Conservation (phyloP, 805 yeast species). For the Starmerella sp. region DNA sequence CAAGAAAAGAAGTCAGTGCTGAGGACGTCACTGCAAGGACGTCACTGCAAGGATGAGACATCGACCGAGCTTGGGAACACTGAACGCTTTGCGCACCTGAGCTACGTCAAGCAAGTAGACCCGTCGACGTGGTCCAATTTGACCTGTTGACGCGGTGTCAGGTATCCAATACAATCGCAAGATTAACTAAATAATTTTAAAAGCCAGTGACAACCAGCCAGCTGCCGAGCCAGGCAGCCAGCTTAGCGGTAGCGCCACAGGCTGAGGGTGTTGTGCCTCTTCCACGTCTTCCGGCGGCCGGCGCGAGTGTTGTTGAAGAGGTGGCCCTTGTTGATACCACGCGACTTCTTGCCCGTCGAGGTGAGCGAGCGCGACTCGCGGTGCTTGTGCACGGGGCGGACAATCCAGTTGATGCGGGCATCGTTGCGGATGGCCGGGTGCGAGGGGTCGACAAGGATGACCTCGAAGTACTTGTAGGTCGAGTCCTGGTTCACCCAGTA, state of each 20-base stretch:
- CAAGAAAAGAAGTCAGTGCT: too few species aligned
- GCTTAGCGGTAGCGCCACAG: constrained; percentile 98
- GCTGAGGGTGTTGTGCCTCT: constrained; percentile 95
- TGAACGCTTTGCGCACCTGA: too few species aligned
- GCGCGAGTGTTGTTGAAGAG: constrained; percentile 94
- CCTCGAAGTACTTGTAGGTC: constrained; percentile 98
- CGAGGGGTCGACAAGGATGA: constrained; percentile 91
- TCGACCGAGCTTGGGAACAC: too few species aligned
- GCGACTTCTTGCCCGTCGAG: constrained; percentile 94
- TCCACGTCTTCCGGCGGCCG: constrained; percentile 99
- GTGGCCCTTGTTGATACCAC: constrained; percentile 99
- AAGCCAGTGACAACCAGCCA: neutral
- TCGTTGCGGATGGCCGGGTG: constrained; percentile 99
- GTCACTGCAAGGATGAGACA: too few species aligned
- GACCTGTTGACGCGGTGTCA: neutral
- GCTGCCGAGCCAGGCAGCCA: neutral
- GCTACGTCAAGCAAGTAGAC: too few species aligned
- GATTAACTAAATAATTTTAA: constrained; percentile 3
- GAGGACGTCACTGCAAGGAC: too few species aligned
- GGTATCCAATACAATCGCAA: neutral
- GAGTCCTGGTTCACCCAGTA: constrained; percentile 99
- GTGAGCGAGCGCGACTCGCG: constrained; percentile 99
- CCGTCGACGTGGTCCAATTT: too few species aligned
- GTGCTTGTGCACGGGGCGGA: constrained; percentile 99
- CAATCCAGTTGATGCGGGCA: constrained; percentile 99